These are phyloP conservation scores for Boeremia exigua DNA, from an alignment of 2,329 filamentous ascomycete species.

Conservation along the genomic window DNA sequence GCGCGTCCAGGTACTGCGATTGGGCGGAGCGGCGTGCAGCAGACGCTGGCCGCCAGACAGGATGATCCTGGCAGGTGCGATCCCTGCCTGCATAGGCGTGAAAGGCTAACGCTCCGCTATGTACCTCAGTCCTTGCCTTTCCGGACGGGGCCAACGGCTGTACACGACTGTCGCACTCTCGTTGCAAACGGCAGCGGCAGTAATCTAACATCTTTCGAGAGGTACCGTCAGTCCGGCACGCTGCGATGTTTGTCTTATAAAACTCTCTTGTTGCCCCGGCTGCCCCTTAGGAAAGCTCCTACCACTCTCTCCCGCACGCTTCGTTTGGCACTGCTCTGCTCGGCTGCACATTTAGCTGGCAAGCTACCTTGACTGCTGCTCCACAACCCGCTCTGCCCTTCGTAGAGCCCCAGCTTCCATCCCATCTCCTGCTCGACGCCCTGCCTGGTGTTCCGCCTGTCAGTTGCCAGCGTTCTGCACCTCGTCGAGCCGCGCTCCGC, in stretches of 20 bases:
- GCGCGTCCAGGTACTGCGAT: conserved; percentile 30
- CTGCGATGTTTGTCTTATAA: conserved; percentile 48
- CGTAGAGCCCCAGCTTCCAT: conserved; percentile 16
- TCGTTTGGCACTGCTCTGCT: conserved; percentile 15
- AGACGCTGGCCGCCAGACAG: conserved; percentile 33
- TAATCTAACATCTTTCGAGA: conserved; percentile 49
- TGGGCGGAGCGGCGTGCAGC: conserved; percentile 29
- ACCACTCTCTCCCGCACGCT: conserved; percentile 34
- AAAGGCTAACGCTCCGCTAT: conserved; percentile 39
- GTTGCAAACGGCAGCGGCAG: conserved; percentile 51
- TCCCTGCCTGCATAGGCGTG: conserved; percentile 36
- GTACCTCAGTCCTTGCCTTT: conserved; percentile 45
- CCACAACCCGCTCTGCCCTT: conserved; percentile 17
- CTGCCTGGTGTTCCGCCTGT: neutral
- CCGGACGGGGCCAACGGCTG: conserved; percentile 49
- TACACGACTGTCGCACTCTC: conserved; percentile 48
- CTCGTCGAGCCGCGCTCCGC: conserved; percentile 12
- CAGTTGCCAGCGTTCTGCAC: conserved; percentile 2
- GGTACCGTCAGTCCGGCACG: conserved; percentile 45
- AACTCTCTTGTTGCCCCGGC: conserved; percentile 43
- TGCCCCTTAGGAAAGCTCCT: conserved; percentile 38
- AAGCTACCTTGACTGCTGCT: conserved; percentile 16
- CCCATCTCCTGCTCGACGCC: conserved; percentile 18
- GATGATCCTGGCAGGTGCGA: conserved; percentile 32
- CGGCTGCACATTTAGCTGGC: conserved; percentile 14